These are phyloP conservation scores for Neofusicoccum umdonicola DNA, from an alignment of 2,329 filamentous ascomycete species.

Conservation along the genomic window DNA sequence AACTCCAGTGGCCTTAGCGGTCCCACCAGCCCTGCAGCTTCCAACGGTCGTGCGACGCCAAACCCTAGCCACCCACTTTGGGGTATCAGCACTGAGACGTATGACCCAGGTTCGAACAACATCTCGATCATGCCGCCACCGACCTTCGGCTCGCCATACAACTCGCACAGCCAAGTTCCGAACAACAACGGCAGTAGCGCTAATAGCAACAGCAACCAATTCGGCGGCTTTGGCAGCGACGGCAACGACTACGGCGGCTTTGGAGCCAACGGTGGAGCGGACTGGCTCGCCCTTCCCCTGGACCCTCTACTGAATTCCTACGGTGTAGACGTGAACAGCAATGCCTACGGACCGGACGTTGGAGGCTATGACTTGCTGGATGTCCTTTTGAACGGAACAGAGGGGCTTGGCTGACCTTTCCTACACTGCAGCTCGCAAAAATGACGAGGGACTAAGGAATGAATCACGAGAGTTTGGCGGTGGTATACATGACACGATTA, in stretches of 20 bases:
- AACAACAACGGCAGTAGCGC: slow-evolving; percentile 20
- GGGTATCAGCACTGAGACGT: slow-evolving; percentile 45
- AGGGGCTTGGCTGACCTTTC: background rate
- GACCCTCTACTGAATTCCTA: slow-evolving; percentile 60
- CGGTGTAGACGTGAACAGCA: slow-evolving; percentile 57
- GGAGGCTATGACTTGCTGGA: slow-evolving; percentile 53
- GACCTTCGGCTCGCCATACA: slow-evolving; percentile 17
- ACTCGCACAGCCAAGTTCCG: background rate
- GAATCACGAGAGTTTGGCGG: background rate
- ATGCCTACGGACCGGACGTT: slow-evolving; percentile 63
- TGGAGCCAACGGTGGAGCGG: slow-evolving; percentile 27
- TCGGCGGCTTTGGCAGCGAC: slow-evolving; percentile 16
- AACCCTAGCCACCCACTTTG: slow-evolving; percentile 33
- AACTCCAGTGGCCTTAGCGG: slow-evolving; percentile 56
- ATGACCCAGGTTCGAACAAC: slow-evolving; percentile 43
- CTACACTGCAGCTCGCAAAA: background rate
- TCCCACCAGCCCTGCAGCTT: slow-evolving; percentile 36
- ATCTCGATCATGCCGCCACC: slow-evolving; percentile 51
- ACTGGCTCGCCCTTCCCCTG: slow-evolving; percentile 62
- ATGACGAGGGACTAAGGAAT: background rate
- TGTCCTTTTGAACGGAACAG: slow-evolving; percentile 37
- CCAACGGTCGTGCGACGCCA: slow-evolving; percentile 34
- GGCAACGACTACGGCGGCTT: slow-evolving; percentile 12
- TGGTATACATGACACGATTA: background rate
- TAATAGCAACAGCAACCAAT: slow-evolving; percentile 19